Evolutionary conservation across 306 rosid genomes (phyloP).

Genomic region (Acacia acuminata): DNA sequence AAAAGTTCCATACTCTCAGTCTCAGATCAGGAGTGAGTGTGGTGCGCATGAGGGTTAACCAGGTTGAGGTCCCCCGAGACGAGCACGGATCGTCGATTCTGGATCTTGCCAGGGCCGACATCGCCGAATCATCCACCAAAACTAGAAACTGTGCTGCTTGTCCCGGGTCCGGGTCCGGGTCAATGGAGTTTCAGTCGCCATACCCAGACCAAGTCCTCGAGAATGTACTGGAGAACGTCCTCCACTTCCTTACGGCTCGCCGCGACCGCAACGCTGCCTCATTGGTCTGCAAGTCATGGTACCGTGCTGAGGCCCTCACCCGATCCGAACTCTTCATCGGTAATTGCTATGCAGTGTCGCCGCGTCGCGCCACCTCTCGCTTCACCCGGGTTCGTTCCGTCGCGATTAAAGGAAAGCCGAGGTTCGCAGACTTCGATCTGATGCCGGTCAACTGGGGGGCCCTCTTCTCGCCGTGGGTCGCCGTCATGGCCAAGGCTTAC

Average conservation of each 20-base stretch:
- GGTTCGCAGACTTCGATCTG: constrained; percentile 88
- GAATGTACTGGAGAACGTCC: constrained; percentile 83
- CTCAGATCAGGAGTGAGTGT: constrained; percentile 26
- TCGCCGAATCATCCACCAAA: constrained; percentile 46
- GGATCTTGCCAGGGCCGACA: constrained; percentile 49
- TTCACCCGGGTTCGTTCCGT: constrained; percentile 60
- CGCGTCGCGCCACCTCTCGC: constrained; percentile 59
- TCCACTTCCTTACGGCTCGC: constrained; percentile 74
- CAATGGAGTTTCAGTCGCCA: constrained; percentile 39
- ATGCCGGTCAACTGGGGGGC: constrained; percentile 87
- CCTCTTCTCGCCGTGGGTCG: constrained; percentile 68
- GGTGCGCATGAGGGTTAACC: constrained; percentile 45
- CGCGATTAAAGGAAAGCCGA: constrained; percentile 77
- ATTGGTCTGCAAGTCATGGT: constrained; percentile 83
- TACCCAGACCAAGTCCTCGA: constrained; percentile 73
- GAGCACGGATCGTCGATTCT: constrained; percentile 56
- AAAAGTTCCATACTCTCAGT: constrained; percentile 3
- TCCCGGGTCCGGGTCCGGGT: constrained; percentile 19
- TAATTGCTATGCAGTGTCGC: constrained; percentile 76
- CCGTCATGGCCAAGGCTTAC: constrained; percentile 55
- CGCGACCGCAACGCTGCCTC: constrained; percentile 91
- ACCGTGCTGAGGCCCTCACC: constrained; percentile 78
- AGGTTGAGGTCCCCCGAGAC: constrained; percentile 49
- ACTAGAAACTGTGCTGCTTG: constrained; percentile 45
- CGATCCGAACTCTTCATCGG: constrained; percentile 89